Evolutionary conservation across 1,284 basidiomycete genomes (phyloP).

Genomic region (Melampsora americana): DNA sequence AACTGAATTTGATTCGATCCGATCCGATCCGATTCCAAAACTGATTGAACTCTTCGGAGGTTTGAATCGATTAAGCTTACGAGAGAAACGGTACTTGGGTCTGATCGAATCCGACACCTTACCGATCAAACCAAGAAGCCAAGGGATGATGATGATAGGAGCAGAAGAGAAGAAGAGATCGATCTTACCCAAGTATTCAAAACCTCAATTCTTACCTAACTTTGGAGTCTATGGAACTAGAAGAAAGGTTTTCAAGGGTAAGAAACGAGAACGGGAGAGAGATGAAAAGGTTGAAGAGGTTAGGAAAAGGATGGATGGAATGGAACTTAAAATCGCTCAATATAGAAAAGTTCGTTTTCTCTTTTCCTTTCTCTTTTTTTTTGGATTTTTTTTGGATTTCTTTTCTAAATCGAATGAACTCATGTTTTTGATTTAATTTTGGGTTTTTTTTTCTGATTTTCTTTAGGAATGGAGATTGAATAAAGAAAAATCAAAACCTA

Average conservation of each 20-base stretch:
- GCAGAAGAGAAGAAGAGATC: no score
- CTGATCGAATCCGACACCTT: background rate
- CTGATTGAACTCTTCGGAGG: conserved; percentile 18
- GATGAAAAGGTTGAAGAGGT: conserved; percentile 7
- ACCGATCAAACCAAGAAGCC: background rate
- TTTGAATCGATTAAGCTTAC: background rate
- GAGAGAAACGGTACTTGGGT: conserved; percentile 28
- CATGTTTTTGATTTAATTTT: no score
- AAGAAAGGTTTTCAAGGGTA: conserved; percentile 23
- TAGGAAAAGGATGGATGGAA: conserved; percentile 19
- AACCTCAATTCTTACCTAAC: background rate
- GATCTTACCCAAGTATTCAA: conserved; percentile 1
- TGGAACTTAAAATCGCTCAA: conserved; percentile 18
- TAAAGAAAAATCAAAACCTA: conserved; percentile 28
- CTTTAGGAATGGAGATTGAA: conserved; percentile 22
- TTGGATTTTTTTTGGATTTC: no score
- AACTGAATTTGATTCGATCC: conserved; percentile 1
- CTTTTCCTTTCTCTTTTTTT: background rate
- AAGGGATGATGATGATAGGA: background rate
- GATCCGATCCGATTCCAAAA: conserved; percentile 12
- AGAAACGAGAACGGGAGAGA: conserved; percentile 13
- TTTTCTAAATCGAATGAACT: no score
- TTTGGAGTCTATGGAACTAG: conserved; percentile 22
- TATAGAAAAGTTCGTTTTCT: conserved; percentile 31
- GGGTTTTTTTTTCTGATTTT: no score